Base-by-base conservation (phyloP, 2,329 filamentous ascomycete genomes). In the Alternaria brassicicola region DNA sequence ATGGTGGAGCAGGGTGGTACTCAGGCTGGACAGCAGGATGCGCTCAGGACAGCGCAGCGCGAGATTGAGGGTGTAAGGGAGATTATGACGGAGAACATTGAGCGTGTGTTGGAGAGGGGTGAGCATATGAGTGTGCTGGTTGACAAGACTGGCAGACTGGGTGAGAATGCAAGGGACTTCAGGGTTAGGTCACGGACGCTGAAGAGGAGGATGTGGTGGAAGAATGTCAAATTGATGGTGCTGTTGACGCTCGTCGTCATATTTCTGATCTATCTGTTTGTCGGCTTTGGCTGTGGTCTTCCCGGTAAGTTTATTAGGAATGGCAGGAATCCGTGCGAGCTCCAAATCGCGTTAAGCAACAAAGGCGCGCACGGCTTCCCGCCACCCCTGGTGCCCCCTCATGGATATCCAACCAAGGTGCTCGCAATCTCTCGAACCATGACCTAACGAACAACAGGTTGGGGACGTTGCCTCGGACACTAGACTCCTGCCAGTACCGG, bases 141-240 rank as follows among this genome's bases (percentile, higher is more conserved):
- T 21, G 93, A 98, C 78, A 97, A 99, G 87, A 99, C 96, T 47
- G 94, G 97, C 76, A 84, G 93, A 41, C 79, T 99, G 36, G 95
- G 94, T 13, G 92, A 91, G 26, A 95, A 88, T 76, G 93, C 95
- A 52, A 84, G 89, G 69, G 95, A 99, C 76, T 99, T 99, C 75
- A 84, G 95, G 51, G 89, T 98, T 17, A 85, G 94, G 67, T 96
- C 91, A 76, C 83, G 93, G 25, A 93, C 92, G 1, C 78, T 99
- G 69, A 91, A 95, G 81, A 86, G 96, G 74, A 86, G 89, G 79
- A 98, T 99, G 95, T 99, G 95, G 95, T 98, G 94, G 94, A 98
- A 98, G 88, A 98, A 99, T 77, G 86, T 96, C 43, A 96, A 96
- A 82, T 80, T 99, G 67, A 97, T 98, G 93, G 89, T 86, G 6